phyloP scores from a whole-genome alignment of 2,329 filamentous ascomycete genomes.

The Cercospora citrullina region DNA sequence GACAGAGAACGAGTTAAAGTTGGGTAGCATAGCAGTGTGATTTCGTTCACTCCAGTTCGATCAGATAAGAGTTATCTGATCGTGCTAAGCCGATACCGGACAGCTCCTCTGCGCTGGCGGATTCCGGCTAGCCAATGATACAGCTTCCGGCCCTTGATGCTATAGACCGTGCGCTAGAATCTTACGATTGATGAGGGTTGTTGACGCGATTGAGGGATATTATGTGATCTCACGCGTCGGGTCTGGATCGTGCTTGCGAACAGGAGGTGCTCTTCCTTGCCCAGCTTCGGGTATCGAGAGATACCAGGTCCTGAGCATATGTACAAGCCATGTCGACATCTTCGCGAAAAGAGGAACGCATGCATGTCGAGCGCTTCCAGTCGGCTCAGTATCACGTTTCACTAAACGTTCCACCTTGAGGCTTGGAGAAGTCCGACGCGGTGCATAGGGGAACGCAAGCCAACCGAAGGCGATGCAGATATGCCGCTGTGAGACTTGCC shows the following conservation, averaged over 20 bases:
- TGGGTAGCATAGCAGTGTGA: background rate
- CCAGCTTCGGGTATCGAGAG: background rate
- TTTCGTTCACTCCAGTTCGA: conserved; percentile 15
- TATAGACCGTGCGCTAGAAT: conserved; percentile 7
- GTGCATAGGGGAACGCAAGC: background rate
- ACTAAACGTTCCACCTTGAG: background rate
- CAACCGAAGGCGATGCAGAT: background rate
- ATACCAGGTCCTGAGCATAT: background rate
- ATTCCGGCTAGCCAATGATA: background rate
- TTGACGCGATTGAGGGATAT: background rate
- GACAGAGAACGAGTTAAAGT: background rate
- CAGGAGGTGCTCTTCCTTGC: background rate
- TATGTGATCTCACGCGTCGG: background rate
- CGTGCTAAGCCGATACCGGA: conserved; percentile 8
- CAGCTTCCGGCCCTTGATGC: background rate
- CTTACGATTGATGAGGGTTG: conserved; percentile 4
- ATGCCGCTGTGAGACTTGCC: background rate
- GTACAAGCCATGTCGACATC: background rate
- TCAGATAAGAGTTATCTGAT: conserved; percentile 20
- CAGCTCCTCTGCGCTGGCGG: background rate
- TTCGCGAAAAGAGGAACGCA: background rate
- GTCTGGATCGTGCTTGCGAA: background rate
- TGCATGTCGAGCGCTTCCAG: background rate
- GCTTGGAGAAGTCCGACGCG: background rate
- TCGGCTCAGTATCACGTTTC: background rate